Evolutionary conservation across 495 filamentous ascomycete species (phyloP).

Genomic region (Corynascus novoguineensis): DNA sequence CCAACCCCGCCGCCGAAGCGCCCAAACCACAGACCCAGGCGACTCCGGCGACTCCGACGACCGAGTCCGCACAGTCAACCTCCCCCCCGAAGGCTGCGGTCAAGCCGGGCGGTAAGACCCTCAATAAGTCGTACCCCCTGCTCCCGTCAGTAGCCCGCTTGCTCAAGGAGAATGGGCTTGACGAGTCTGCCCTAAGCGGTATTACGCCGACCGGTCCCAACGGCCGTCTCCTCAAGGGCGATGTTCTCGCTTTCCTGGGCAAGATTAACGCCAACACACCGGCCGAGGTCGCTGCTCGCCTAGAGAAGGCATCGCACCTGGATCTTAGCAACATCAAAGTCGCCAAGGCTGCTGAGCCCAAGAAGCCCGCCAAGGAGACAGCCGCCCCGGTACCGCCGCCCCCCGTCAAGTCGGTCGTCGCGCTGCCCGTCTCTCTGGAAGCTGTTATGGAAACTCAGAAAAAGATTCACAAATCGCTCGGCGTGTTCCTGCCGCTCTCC

Average conservation of each 20-base stretch:
- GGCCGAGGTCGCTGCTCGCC: constrained; percentile 57
- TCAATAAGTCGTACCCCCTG: constrained; percentile 70
- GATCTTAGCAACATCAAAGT: constrained; percentile 92
- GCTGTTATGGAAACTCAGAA: constrained; percentile 74
- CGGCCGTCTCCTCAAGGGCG: constrained; percentile 88
- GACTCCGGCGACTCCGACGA: constrained; percentile 23
- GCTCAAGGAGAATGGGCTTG: constrained; percentile 68
- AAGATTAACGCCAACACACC: constrained; percentile 63
- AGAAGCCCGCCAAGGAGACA: constrained; percentile 42
- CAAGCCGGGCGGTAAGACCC: constrained; percentile 40
- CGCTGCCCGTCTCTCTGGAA: constrained; percentile 69
- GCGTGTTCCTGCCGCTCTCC: constrained; percentile 74
- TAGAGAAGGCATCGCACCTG: constrained; percentile 71
- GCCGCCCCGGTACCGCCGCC: constrained; percentile 39
- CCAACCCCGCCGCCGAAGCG: constrained; percentile 20
- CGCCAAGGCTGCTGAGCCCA: constrained; percentile 55
- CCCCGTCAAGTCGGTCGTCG: constrained; percentile 48
- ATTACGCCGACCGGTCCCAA: constrained; percentile 85
- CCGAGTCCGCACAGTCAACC: constrained; percentile 26
- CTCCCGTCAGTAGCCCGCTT: constrained; percentile 82
- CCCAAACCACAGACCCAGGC: constrained; percentile 24
- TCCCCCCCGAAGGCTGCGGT: constrained; percentile 34
- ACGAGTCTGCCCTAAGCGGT: constrained; percentile 63
- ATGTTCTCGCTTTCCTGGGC: constrained; percentile 88
- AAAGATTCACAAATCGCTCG: constrained; percentile 66